Evolutionary conservation across 2,329 filamentous ascomycete species (phyloP), one percentile per base, ranked within the genome.

Genomic region (Aspergillus sp.): DNA sequence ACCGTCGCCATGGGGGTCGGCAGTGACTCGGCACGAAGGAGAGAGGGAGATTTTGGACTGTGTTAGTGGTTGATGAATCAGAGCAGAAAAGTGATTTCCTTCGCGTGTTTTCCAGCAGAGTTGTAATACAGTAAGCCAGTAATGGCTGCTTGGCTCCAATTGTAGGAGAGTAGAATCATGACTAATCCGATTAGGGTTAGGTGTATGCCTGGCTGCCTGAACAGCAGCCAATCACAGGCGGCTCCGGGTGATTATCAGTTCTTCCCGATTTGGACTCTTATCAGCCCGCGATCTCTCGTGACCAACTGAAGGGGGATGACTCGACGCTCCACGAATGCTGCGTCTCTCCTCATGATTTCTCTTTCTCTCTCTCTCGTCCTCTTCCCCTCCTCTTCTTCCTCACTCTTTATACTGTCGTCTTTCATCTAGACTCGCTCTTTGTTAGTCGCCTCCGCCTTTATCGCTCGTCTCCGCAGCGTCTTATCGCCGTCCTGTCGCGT

Each of bases 1-100:
- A 70, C 55, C 61, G 62, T 48, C 56, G 39, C 51, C 57, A 57
- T 55, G 4, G 39, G 22, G 59, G 60, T 54, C 55, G 53, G 53
- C 9, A 30, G 26, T 30, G 26, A 30, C 26, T 30, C 9, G 8
- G 3, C 8, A 24, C 22, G 9, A 30, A 4, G 9, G 1, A 9
- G 26, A 3, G 1, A 11, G 26, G 26, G 8, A 9, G 9, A 1
- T 24, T 24, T 24, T 24, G n/a, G n/a, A 24, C 2, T 24, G 5
- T 24, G 22, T 24, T 24, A 24, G 22, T 24, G 22, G 7, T 24
- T 24, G 26, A 4, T 30, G 26, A 30, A 30, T 30, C 26, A 12
- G 15, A 30, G 9, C 6, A n/a, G n/a, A n/a, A n/a, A n/a, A n/a
- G n/a, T n/a, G n/a, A n/a, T 36, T 36, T 36, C 34, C 34, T 36